A percentile compares a stretch with the other conserved stretches of the same genome.
phyloP scores from a whole-genome alignment of 805 yeast species.

The Jamesozyma jinghongensis region DNA sequence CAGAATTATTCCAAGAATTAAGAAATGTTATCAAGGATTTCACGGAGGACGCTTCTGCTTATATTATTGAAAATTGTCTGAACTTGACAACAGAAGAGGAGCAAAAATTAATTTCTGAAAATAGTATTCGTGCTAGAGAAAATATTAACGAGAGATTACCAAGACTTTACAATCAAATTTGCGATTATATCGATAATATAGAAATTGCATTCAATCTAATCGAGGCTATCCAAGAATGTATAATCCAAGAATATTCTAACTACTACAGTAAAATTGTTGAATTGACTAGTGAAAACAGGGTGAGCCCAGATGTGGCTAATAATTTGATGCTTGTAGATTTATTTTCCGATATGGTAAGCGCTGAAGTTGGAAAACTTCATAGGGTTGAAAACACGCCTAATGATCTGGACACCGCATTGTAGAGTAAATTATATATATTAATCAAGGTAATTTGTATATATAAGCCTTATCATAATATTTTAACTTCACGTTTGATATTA shows the following conservation, averaged over 20 bases:
- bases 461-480: too few relatives aligned
- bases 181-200: slow-evolving; percentile 46
- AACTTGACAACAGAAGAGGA: slow-evolving; percentile 20
- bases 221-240: slow-evolving; percentile 57
- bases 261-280: slow-evolving; percentile 35
- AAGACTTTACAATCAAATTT: slow-evolving; percentile 42
- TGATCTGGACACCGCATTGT: neutral
- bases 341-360: slow-evolving; percentile 30
- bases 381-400: slow-evolving; percentile 13
- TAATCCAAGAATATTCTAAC: slow-evolving; percentile 47
- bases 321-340: slow-evolving; percentile 59
- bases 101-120: slow-evolving; percentile 12
- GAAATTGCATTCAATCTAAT: slow-evolving; percentile 43
- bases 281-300: slow-evolving; percentile 14
- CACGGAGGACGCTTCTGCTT: slow-evolving; percentile 46
- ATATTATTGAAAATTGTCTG: slow-evolving; percentile 41
- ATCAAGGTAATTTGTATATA: too few relatives aligned
- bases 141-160: slow-evolving; percentile 49
- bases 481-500: too few relatives aligned
- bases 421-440: too few relatives aligned
- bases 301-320: slow-evolving; percentile 9
- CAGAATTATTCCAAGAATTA: slow-evolving; percentile 65
- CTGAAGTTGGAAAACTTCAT: slow-evolving; percentile 18
- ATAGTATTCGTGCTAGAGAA: slow-evolving; percentile 35
- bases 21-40: slow-evolving; percentile 62